A percentile compares a stretch with the other conserved stretches of the same genome.
Conservation (phyloP, 371 early-diverging fungal species). For the Cokeromyces recurvatus region DNA sequence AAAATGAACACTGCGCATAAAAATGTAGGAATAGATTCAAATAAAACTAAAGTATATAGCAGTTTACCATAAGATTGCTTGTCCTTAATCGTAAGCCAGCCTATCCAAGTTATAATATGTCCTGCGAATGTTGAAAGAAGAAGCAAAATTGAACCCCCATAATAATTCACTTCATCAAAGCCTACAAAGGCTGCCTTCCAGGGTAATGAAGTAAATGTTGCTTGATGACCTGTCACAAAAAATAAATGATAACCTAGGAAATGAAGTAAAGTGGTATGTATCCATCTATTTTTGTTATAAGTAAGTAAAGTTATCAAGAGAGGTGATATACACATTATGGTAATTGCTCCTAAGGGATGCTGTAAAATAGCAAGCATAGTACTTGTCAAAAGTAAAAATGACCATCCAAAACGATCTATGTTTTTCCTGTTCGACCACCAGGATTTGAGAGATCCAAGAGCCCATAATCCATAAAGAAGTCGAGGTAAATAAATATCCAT, state of each 20-base stretch:
- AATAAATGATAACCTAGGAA: constrained; percentile 68
- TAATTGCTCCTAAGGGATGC: constrained; percentile 24
- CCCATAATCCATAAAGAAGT: constrained; percentile 15
- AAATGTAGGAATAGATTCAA: constrained; percentile 45
- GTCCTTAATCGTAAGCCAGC: constrained; percentile 24
- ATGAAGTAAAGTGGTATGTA: constrained; percentile 26
- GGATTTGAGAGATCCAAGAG: neutral
- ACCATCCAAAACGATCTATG: too few relatives aligned
- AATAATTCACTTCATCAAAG: constrained; percentile 63
- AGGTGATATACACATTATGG: constrained; percentile 17
- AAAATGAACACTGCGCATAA: constrained; percentile 53
- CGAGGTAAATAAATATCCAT: constrained; percentile 34
- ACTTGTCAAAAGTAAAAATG: constrained; percentile 17
- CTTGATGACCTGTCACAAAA: constrained; percentile 91
- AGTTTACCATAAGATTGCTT: neutral
- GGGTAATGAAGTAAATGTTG: constrained; percentile 81
- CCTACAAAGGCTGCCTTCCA: constrained; percentile 90
- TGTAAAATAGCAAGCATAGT: constrained; percentile 34
- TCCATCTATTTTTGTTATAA: neutral
- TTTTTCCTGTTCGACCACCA: too few relatives aligned
- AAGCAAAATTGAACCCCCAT: constrained; percentile 72
- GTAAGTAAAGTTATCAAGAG: constrained; percentile 8
- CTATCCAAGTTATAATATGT: constrained; percentile 51
- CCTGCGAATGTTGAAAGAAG: constrained; percentile 74
- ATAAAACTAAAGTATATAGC: constrained; percentile 19